Conservation (phyloP, 148 eudicot genomes). For the Pharnaceum exiguum region DNA sequence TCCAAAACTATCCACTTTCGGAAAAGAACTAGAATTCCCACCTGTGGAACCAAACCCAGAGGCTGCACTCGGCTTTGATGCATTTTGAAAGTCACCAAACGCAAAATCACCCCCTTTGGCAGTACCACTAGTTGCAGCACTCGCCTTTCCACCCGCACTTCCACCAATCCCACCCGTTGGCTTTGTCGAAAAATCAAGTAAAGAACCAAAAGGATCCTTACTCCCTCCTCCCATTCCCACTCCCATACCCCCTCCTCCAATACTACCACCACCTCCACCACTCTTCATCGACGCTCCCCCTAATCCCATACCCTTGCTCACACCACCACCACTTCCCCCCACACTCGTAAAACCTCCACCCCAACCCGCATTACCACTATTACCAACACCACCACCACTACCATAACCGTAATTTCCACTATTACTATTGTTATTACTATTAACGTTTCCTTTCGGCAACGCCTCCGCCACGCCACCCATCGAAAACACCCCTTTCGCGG, state of each 20-base stretch:
- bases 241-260: conserved; percentile 35
- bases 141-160: background rate
- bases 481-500: conserved; percentile 40
- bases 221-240: conserved; percentile 35
- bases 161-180: conserved; percentile 26
- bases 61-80: conserved; percentile 33
- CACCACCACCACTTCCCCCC: conserved; percentile 32
- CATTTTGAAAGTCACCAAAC: conserved; percentile 66
- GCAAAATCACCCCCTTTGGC: conserved; percentile 38
- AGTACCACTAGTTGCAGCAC: conserved; percentile 30
- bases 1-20: conserved; percentile 43
- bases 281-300: conserved; percentile 16
- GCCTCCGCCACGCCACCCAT: conserved; percentile 64
- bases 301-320: conserved; percentile 38
- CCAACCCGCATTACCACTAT: conserved; percentile 7
- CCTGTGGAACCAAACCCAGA: conserved; percentile 29
- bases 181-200: conserved; percentile 60
- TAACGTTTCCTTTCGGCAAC: conserved; percentile 41
- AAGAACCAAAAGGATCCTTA: conserved; percentile 74
- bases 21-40: conserved; percentile 22
- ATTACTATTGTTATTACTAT: conserved; percentile 8
- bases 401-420: conserved; percentile 24
- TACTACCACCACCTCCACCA: conserved; percentile 22
- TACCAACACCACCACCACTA: conserved; percentile 33
- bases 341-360: too few relatives aligned